Evolutionary conservation across 768 basidiomycete genomes (phyloP), one percentile per base, ranked within the genome.

Genomic region (Boletus sp.): DNA sequence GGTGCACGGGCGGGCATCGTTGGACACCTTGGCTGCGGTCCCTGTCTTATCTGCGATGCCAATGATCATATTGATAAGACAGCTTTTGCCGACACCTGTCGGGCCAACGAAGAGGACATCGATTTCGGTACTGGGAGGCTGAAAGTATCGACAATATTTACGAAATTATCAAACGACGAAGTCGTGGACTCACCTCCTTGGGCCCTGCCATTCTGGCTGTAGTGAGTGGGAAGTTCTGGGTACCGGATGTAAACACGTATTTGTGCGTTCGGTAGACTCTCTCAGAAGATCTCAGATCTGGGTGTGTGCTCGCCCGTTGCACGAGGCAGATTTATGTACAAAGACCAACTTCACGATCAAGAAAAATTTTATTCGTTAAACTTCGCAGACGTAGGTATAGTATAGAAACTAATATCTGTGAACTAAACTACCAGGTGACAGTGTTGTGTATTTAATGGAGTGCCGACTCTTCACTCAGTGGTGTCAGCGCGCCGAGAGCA

Each of bases 71-170:
- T 68, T 68, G 50, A 65, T 56, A 24, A 68, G 47, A 1, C 66
- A 40, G 47, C 67, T 68, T 46, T 68, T 68, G 5, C 67, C 67
- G 37, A 65, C 58, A 2, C 67, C 67, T 37, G 67, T 68, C 45
- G 61, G 63, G 28, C 67, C 67, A 32, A 59, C 68, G 17, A 68
- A 60, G 15, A 68, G 36, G 44, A 68, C 52, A 15, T 68, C 60
- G 47, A 58, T 50, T 49, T 58, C 52, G 29, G 24, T 10, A 15
- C 9, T 51, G 33, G 42, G 28, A 45, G 7, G 32, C 67, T 67
- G 52, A 11, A 41, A 37, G 7, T 8, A 42, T n/a, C 20, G 32
- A 52, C 5, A 28, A 46, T 15, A 54, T 55, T 68, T 35, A 58
- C 28, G 18, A 41, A 2, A 24, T 30, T 37, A 29, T 51, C 47